Base-by-base conservation (phyloP, 2,329 filamentous ascomycete species). In the Colletotrichum lindemuthianum region DNA sequence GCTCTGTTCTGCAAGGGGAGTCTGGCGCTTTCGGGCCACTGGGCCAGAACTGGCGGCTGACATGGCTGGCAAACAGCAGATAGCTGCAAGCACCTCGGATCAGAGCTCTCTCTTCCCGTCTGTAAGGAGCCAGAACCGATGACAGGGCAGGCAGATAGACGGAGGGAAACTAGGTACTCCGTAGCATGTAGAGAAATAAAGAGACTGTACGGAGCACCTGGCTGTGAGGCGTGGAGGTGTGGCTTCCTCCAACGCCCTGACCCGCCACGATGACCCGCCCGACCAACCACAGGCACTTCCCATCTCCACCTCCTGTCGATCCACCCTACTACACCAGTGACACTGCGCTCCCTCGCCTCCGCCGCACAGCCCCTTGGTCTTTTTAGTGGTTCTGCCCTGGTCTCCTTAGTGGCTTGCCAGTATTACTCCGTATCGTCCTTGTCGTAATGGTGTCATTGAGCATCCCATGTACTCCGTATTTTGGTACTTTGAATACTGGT, bases 261-360 rank as follows among this genome's bases (percentile, higher is more conserved):
- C 43, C 53, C 53, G 36, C 36, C 45, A 24, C 24, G 12, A 15
- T 8, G 4, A 12, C 24, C 24, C 36, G 16, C 37, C 32, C 1
- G 37, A 13, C 45, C 55, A 58, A 58, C 36, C 45, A 58, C 13
- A 15, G 3, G 24, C 50, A 10, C 4, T 10, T 33, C 2, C 2
- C 39, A 43, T 51, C 45, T 63, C 60, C 56, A 55, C 66, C 60
- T 65, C 57, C 54, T 66, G 65, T 60, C 56, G 60, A 67, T 68
- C 61, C 24, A 11, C 54, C 16, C 43, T 37, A 24, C 24, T 24
- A 24, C 24, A 24, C 24, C 24, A 24, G 24, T 24, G 24, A 24
- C 24, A 24, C 24, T 24, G 24, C 24, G 24, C 36, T 33, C 36
- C 48, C 66, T 60, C 55, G 53, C 49, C 60, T 55, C 52, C 67